phyloP scores from a whole-genome alignment of 805 yeast species.

The Ogataea methylovora region DNA sequence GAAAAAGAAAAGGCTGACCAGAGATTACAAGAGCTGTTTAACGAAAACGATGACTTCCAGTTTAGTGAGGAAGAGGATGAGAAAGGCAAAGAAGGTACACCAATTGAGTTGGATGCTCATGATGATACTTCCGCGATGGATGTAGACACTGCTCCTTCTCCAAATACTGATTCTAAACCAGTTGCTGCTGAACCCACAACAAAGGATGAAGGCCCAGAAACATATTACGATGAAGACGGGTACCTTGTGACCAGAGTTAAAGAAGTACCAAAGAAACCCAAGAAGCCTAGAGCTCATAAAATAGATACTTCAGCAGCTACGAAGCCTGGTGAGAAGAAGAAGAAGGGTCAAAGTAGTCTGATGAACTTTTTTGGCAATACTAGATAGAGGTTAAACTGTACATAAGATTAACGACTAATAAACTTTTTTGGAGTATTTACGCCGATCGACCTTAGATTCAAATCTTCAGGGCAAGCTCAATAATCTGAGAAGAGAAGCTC shows the following conservation, averaged over 20 bases:
- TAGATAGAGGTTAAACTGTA: constrained; percentile 18
- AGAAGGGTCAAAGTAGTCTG: constrained; percentile 19
- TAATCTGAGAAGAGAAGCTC: too few relatives aligned
- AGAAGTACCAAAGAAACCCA: constrained; percentile 3
- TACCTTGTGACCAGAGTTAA: constrained; percentile 16
- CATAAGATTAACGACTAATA: too few relatives aligned
- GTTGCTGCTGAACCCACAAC: background rate
- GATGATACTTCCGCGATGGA: too few relatives aligned
- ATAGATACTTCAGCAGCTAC: background rate
- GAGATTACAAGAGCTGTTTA: constrained; percentile 16
- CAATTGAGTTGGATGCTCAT: background rate
- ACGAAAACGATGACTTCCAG: constrained; percentile 14
- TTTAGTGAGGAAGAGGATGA: constrained; percentile 1
- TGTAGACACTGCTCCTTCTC: background rate
- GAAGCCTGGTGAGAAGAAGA: constrained; percentile 2
- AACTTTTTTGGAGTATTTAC: too few relatives aligned
- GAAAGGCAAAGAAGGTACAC: constrained; percentile 2
- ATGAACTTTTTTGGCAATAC: constrained; percentile 25
- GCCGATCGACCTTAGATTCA: too few relatives aligned
- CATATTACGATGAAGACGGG: constrained; percentile 23
- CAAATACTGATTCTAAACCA: background rate
- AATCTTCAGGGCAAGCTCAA: too few relatives aligned
- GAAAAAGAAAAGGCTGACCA: constrained; percentile 7
- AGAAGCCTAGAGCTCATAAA: constrained; percentile 3
- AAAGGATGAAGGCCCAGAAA: constrained; percentile 1